Evolutionary conservation across 176 grass and related monocot species (phyloP), one percentile per base, ranked within the genome.

Genomic region (Ensete ventricosum): DNA sequence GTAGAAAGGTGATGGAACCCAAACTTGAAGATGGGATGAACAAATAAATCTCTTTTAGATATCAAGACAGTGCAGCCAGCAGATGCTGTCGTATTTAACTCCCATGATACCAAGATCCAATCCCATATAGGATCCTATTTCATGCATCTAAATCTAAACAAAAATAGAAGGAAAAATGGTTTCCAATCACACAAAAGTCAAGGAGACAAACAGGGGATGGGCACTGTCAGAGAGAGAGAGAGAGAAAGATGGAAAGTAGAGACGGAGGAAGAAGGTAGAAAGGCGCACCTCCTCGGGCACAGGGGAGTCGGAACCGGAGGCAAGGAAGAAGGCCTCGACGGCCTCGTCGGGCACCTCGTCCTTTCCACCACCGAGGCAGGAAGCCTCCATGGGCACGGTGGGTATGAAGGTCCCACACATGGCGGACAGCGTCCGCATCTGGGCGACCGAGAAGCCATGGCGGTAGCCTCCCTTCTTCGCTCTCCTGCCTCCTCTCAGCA

Each of bases 391-490:
- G 48, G 79, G 81, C 14, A 94, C 63, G 26, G 86, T 81, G 24
- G 95, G 90, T 58, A 93, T 80, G 53, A 85, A 43, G 64, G 88
- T 72, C 59, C 76, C 86, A 63, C 95, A 98, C 3, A 82, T 53
- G 9, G 88, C 83, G 25, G 90, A 60, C 68, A 98, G 77, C 11
- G 78, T 50, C 53, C 79, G 34, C 79, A 98, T 89, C 80, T 98
- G 88, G 57, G 82, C 78, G 71, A 73, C 59, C n/a, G 86, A 98
- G 82, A 98, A 87, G 29, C 88, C 95, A 79, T 98, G 95, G 16
- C 81, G 87, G 80, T 93, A 91, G 1, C 64, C 59, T 80, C 80
- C 84, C 7, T 69, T 79, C 70, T 75, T 6, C 9, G 26, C 54
- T 8, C 68, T 64, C 81, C 79, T 71, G 73, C 74, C 79, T 75